These are phyloP conservation scores for Exserohilum rostratum DNA, from an alignment of 2,329 filamentous ascomycete species.

Conservation along the genomic window DNA sequence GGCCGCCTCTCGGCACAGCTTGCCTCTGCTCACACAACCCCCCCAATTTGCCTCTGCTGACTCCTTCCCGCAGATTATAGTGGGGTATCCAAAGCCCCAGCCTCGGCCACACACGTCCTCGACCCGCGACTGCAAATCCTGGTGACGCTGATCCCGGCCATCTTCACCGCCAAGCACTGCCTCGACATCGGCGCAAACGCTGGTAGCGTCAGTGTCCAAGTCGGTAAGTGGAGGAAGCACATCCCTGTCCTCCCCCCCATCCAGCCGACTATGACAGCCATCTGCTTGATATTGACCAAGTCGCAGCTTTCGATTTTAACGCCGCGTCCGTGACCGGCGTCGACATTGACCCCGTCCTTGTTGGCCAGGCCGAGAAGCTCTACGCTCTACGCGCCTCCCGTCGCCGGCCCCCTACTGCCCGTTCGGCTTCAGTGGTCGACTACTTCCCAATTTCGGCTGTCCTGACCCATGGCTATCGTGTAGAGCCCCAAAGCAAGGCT, in stretches of 20 bases:
- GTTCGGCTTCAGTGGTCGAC: constrained; percentile 27
- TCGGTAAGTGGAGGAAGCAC: constrained; percentile 42
- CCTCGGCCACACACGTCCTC: constrained; percentile 45
- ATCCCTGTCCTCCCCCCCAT: constrained; percentile 26
- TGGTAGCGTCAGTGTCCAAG: constrained; percentile 46
- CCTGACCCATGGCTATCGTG: constrained; percentile 41
- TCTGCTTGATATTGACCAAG: constrained; percentile 37
- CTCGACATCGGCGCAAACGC: constrained; percentile 51
- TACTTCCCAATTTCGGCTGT: constrained; percentile 48
- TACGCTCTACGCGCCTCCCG: constrained; percentile 47
- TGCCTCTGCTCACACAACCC: background rate
- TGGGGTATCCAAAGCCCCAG: constrained; percentile 43
- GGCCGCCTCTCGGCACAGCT: constrained; percentile 27
- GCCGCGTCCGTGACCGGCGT: constrained; percentile 48
- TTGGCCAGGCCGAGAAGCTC: constrained; percentile 45
- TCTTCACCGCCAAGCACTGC: constrained; percentile 45
- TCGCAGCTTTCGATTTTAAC: constrained; percentile 46
- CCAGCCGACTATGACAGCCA: constrained; percentile 39
- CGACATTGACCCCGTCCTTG: constrained; percentile 48
- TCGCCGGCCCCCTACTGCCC: constrained; percentile 29
- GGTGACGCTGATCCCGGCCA: constrained; percentile 37
- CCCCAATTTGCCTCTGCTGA: constrained; percentile 15
- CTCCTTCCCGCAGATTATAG: constrained; percentile 43
- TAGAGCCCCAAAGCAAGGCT: constrained; percentile 28
- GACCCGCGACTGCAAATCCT: constrained; percentile 47